Base-by-base conservation (phyloP, 2,329 filamentous ascomycete genomes). In the Pseudogymnoascus sp. region DNA sequence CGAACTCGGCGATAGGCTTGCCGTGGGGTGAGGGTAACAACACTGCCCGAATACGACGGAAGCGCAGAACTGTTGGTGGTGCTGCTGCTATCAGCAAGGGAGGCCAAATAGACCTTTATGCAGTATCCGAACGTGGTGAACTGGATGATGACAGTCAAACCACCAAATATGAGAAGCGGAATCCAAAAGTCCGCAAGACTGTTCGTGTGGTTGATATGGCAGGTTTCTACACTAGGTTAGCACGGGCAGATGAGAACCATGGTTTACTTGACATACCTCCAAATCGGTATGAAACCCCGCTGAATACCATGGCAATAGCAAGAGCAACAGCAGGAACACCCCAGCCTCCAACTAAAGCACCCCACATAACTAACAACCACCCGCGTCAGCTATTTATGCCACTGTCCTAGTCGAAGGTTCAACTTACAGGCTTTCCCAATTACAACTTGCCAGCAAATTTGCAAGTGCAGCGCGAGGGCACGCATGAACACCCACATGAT, bases 391-490 rank as follows among this genome's bases (percentile, higher is more conserved):
- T 14, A 35, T 56, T 33, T 33, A 56, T 56, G 19, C 50, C n/a
- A 8, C 6, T 33, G 50, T 56, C 16, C 29, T 21, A 21, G 29
- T 33, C 29, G 13, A n/a, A 21, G n/a, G 16, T 33, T 56, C 16
- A 56, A 56, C 50, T 21, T 56, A 56, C 50, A 97, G 70, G 83
- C 89, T 50, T 86, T 84, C 40, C 95, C 95, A 3, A 96, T 90
- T 6, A 93, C 86, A 35, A 96, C 82, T 74, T 97, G 92, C 95
- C 95, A 99, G 79, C 93, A 97, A 67, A 99, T 97, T 75, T 97
- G 95, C 26, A 99, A 85, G 75, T 99, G 95, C 70, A 99, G 87
- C 4, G 92, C 96, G 35, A 97, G 78, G 0, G 93, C 90, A 67
- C 95, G 86, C 65, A 97, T 82, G 73, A 97, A 96, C 67, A 93